Evolutionary conservation across 495 filamentous ascomycete genomes (phyloP), one percentile per base, ranked within the genome.

Genomic region (Tuber umbilicatum): DNA sequence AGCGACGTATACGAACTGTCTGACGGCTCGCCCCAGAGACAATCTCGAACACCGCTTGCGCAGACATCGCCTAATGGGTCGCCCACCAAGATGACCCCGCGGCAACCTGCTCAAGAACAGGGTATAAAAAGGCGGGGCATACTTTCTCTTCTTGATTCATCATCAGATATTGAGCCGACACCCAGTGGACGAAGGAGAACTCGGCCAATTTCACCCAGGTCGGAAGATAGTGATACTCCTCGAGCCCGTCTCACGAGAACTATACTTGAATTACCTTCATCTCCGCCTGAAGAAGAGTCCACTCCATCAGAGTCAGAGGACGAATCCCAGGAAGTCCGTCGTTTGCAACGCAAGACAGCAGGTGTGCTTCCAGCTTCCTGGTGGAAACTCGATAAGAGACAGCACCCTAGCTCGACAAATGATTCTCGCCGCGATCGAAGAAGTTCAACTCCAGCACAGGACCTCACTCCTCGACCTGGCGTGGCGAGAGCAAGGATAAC

Each of bases 351-450:
- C 45, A 89, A 84, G 74, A 94, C 94, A 68, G 90, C 89, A 72
- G 94, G 94, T 47, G 93, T 97, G 23, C 87, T 98, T 67, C 94
- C 94, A 47, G 94, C 94, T 7, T 97, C 94, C 5, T 97, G 91
- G 91, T 86, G 96, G 68, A 89, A 91, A 76, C 85, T 98, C 55
- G 90, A 97, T 78, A 84, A 85, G 71, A 82, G 83, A 74, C 70
- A 83, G 70, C 79, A 83, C 71, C 72, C 74, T 40, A 23, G 73
- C 55, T 60, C 60, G 70, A 21, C 75, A 79, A 82, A 84, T 74
- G 77, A 86, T 79, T 79, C 86, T 47, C 81, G 84, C 21, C 69
- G 80, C 74, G 68, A 50, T 69, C 77, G 55, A 83, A 84, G 73
- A 80, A 85, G 82, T 77, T 84, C 74, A 27, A 83, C 82, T 23